Percentiles rank a stretch among this genome's conserved stretches.
Evolutionary conservation across 148 eudicot species (phyloP).

Genomic region (Dianthus caryophyllus): DNA sequence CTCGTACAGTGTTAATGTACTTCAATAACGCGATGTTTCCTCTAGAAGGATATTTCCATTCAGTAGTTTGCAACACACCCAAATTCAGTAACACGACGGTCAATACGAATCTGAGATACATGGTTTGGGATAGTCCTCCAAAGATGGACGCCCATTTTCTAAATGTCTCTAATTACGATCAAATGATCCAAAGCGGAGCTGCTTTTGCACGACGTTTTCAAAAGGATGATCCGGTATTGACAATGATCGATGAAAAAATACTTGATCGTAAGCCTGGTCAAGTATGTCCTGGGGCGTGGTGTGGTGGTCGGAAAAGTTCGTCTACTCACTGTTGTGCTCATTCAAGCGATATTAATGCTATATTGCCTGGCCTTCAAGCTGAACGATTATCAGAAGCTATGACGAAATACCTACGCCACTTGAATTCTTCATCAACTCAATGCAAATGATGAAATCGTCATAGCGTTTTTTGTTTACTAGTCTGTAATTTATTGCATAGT

Average conservation of each 20-base stretch:
- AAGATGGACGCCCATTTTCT: slow-evolving; percentile 82
- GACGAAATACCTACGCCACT: slow-evolving; percentile 46
- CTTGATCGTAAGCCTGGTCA: slow-evolving; percentile 55
- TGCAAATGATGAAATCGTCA: too few species aligned
- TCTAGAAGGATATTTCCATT: slow-evolving; percentile 88
- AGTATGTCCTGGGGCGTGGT: slow-evolving; percentile 91
- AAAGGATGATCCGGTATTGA: slow-evolving; percentile 58
- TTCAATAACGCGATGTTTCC: slow-evolving; percentile 62
- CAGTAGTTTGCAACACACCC: slow-evolving; percentile 73
- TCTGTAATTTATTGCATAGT: too few species aligned
- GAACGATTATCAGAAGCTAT: slow-evolving; percentile 47
- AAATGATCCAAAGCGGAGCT: slow-evolving; percentile 84
- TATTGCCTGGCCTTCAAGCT: slow-evolving; percentile 64
- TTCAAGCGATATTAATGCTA: slow-evolving; percentile 72
- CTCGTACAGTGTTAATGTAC: slow-evolving; percentile 84
- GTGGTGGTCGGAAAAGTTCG: slow-evolving; percentile 56
- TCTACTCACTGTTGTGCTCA: slow-evolving; percentile 55
- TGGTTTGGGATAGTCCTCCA: slow-evolving; percentile 96
- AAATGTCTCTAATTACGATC: slow-evolving; percentile 49
- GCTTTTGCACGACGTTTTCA: slow-evolving; percentile 75
- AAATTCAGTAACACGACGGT: slow-evolving; percentile 85
- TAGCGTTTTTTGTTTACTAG: too few species aligned
- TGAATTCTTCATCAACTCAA: slow-evolving; percentile 49
- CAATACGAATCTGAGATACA: slow-evolving; percentile 71
- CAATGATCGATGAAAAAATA: slow-evolving; percentile 67